Conservation (phyloP, 1,284 basidiomycete genomes). For the Leccinum subfulvum region DNA sequence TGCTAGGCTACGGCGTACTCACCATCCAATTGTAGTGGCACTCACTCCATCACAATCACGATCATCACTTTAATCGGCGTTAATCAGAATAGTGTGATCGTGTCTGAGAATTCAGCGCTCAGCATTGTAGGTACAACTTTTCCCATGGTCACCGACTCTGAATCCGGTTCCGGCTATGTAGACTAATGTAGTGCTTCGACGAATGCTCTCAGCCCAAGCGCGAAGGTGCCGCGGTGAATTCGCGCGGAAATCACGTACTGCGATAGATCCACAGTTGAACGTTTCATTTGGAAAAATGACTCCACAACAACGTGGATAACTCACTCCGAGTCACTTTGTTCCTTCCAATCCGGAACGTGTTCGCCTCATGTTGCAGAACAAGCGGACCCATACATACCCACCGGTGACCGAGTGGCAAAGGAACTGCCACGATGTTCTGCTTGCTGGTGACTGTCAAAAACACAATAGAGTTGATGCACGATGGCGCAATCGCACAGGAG, state of each 20-base stretch:
- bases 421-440: not conserved
- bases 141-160: not conserved
- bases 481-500: not conserved
- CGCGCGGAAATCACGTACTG: not conserved
- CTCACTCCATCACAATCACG: not conserved
- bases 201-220: not conserved
- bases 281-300: not conserved
- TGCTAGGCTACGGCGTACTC: too few relatives aligned
- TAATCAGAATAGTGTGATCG: not conserved
- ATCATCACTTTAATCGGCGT: not conserved
- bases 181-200: not conserved
- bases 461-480: not conserved
- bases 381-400: not conserved
- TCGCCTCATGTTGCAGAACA: not conserved
- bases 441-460: not conserved
- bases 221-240: not conserved
- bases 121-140: not conserved
- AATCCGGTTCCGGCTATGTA: not conserved
- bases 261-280: not conserved
- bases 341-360: not conserved
- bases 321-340: not conserved
- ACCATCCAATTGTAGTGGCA: too few relatives aligned
- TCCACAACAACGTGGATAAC: not conserved
- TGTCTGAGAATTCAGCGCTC: not conserved
- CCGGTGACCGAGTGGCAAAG: not conserved